phyloP scores from a whole-genome alignment of 371 early-diverging fungal genomes.

The Syncephalastrum sp. region DNA sequence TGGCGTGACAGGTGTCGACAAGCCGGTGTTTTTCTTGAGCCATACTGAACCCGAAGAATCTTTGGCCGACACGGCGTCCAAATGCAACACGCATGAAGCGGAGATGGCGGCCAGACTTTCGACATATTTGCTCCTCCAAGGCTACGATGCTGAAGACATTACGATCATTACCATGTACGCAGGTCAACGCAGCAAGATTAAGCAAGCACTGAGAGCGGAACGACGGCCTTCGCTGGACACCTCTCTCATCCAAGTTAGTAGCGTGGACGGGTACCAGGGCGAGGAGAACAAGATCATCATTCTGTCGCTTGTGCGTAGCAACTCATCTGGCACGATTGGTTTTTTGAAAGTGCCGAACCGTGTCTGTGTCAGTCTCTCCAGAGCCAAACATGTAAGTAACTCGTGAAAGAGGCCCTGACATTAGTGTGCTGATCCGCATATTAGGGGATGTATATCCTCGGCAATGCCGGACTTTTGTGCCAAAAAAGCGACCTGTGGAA shows the following conservation, averaged over 20 bases:
- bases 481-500: constrained; percentile 60
- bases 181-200: constrained; percentile 52
- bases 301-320: constrained; percentile 68
- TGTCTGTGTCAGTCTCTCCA: constrained; percentile 76
- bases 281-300: constrained; percentile 77
- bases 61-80: constrained; percentile 52
- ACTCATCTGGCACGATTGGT: constrained; percentile 60
- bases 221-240: constrained; percentile 23
- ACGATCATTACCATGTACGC: constrained; percentile 66
- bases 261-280: constrained; percentile 84
- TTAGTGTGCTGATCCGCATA: background rate
- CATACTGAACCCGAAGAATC: constrained; percentile 52
- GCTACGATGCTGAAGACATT: constrained; percentile 43
- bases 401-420: background rate
- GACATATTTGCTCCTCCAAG: constrained; percentile 56
- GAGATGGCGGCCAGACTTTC: constrained; percentile 55
- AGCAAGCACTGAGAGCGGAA: constrained; percentile 36
- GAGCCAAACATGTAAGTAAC: constrained; percentile 57
- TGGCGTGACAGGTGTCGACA: constrained; percentile 55
- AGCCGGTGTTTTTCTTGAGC: constrained; percentile 54
- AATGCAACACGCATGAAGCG: constrained; percentile 60
- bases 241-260: constrained; percentile 52
- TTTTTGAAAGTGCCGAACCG: constrained; percentile 75
- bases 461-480: constrained; percentile 57
- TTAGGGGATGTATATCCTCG: constrained; percentile 74